phyloP scores from a whole-genome alignment of 805 yeast genomes.

The Candida dendrica region DNA sequence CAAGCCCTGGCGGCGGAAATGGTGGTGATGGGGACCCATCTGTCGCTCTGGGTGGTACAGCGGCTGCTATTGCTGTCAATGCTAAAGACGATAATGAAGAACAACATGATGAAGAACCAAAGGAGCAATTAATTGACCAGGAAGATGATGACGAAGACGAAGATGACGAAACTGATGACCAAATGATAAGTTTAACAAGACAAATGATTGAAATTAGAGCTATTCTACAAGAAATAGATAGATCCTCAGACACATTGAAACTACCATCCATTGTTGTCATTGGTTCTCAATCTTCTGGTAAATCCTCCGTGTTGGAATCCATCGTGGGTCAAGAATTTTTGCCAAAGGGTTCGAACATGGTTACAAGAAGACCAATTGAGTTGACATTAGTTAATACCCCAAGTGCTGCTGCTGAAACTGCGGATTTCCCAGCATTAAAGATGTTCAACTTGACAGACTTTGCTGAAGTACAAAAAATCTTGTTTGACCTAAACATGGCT shows the following conservation, averaged over 20 bases:
- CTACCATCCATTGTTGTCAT: slow-evolving; percentile 93
- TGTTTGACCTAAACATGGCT: slow-evolving; percentile 85
- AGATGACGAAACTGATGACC: slow-evolving; percentile 58
- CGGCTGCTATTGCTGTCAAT: slow-evolving; percentile 36
- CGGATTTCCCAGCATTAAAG: slow-evolving; percentile 89
- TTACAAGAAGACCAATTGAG: slow-evolving; percentile 95
- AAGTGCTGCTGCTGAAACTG: slow-evolving; percentile 71
- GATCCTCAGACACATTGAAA: slow-evolving; percentile 63
- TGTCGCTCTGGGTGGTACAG: slow-evolving; percentile 54
- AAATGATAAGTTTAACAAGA: slow-evolving; percentile 82
- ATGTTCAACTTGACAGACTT: slow-evolving; percentile 81
- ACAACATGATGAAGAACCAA: slow-evolving; percentile 30
- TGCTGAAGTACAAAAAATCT: slow-evolving; percentile 77
- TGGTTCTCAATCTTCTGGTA: slow-evolving; percentile 97
- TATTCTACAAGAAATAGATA: slow-evolving; percentile 68
- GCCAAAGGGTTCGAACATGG: slow-evolving; percentile 98
- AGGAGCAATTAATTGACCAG: slow-evolving; percentile 25
- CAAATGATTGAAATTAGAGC: slow-evolving; percentile 96
- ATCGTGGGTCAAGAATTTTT: slow-evolving; percentile 97
- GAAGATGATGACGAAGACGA: slow-evolving; percentile 48
- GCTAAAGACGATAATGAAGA: slow-evolving; percentile 39
- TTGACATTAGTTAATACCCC: slow-evolving; percentile 86
- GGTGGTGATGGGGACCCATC: slow-evolving; percentile 33
- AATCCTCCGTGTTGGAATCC: slow-evolving; percentile 91
- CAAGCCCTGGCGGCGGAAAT: slow-evolving; percentile 21